Percentiles rank a stretch among this genome's conserved stretches.
phyloP scores from a whole-genome alignment of 257 asterid genomes.

The Cinchona pubescens region DNA sequence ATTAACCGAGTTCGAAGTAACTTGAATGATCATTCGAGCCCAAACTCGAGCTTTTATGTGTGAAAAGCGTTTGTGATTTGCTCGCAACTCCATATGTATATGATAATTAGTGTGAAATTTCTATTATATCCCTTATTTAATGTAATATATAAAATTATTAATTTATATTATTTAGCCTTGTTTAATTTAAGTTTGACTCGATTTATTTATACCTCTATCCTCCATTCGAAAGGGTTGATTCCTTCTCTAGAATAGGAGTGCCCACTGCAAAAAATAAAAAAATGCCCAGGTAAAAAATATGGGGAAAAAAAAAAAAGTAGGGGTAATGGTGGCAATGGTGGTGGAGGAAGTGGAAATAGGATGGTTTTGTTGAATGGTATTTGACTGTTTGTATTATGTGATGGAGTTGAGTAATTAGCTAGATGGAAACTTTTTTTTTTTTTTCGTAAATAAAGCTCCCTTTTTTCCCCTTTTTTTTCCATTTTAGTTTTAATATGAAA shows the following conservation, averaged over 20 bases:
- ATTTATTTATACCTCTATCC: too few species aligned
- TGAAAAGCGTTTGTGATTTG: too few species aligned
- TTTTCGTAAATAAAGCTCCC: background rate
- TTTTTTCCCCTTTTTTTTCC: background rate
- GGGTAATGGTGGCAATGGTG: constrained; percentile 5
- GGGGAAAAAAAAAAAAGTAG: constrained; percentile 1
- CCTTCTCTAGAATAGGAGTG: constrained; percentile 11
- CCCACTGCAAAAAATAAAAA: background rate
- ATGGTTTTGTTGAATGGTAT: constrained; percentile 16
- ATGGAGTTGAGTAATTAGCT: constrained; percentile 13
- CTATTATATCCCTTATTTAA: too few species aligned
- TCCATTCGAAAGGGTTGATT: background rate
- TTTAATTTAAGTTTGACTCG: too few species aligned
- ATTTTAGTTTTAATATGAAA: constrained; percentile 17
- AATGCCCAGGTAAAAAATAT: background rate
- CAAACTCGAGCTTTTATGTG: too few species aligned
- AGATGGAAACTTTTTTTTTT: constrained; percentile 13
- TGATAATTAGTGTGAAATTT: too few species aligned
- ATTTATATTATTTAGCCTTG: too few species aligned
- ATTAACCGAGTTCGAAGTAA: too few species aligned
- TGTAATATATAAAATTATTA: too few species aligned
- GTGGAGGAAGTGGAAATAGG: constrained; percentile 11
- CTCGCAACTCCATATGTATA: too few species aligned
- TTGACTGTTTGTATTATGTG: constrained; percentile 15
- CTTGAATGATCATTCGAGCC: too few species aligned